A percentile compares a stretch with the other conserved stretches of the same genome.
Conservation (phyloP, 2,329 filamentous ascomycete species). For the Parascedosporium putredinis region DNA sequence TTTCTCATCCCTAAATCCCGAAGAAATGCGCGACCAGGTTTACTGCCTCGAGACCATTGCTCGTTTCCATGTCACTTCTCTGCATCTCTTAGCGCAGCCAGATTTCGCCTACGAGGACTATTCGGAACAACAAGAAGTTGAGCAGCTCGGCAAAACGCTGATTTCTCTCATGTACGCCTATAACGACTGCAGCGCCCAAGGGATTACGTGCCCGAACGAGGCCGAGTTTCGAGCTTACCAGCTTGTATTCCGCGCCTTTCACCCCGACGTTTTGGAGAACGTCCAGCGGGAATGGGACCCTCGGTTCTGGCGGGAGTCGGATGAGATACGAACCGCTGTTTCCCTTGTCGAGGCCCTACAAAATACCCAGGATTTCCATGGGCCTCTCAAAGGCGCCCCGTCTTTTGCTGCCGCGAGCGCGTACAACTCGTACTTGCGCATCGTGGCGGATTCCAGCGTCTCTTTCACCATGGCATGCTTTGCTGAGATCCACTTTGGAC, state of each 20-base stretch:
- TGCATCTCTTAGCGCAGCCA: conserved; percentile 51
- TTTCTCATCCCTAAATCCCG: conserved; percentile 47
- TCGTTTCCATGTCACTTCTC: conserved; percentile 54
- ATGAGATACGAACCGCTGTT: conserved; percentile 51
- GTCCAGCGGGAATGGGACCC: conserved; percentile 48
- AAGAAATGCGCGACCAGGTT: conserved; percentile 48
- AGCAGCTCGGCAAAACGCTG: conserved; percentile 56
- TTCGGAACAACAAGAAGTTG: conserved; percentile 56
- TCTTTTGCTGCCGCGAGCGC: conserved; percentile 38
- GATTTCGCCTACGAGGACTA: conserved; percentile 49
- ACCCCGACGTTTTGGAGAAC: conserved; percentile 42
- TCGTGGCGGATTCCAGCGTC: conserved; percentile 43
- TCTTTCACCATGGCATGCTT: conserved; percentile 63
- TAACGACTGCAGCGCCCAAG: conserved; percentile 51
- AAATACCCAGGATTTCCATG: conserved; percentile 45
- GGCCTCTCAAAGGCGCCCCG: conserved; percentile 41
- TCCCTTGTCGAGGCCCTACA: conserved; percentile 50
- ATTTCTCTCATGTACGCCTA: conserved; percentile 57
- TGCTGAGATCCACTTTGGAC: conserved; percentile 56
- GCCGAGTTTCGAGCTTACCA: conserved; percentile 58
- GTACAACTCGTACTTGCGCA: conserved; percentile 47
- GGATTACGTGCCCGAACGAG: conserved; percentile 50
- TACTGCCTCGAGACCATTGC: conserved; percentile 57
- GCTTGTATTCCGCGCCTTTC: conserved; percentile 49
- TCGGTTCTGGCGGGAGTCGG: conserved; percentile 41